Evolutionary conservation across 2,329 filamentous ascomycete species (phyloP).

Genomic region (Aspergillus transmontanensis): DNA sequence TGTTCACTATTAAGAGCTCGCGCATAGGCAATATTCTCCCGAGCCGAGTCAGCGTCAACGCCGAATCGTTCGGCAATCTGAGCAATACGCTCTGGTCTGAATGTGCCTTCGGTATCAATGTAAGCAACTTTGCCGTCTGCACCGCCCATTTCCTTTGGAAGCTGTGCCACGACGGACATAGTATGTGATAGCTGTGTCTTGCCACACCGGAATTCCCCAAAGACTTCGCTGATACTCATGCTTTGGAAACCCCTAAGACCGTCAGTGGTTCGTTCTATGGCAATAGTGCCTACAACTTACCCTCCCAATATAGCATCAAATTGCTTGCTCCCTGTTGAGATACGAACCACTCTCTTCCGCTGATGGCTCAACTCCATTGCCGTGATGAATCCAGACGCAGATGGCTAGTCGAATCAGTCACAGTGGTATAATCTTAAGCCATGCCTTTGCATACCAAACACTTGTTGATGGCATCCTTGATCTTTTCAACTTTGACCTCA

Average conservation of each 20-base stretch:
- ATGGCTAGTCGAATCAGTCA: slow-evolving; percentile 48
- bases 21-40: slow-evolving; percentile 69
- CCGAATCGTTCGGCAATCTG: slow-evolving; percentile 70
- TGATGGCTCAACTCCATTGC: slow-evolving; percentile 65
- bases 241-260: slow-evolving; percentile 64
- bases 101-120: slow-evolving; percentile 69
- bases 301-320: slow-evolving; percentile 67
- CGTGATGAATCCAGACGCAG: slow-evolving; percentile 64
- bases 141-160: slow-evolving; percentile 61
- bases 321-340: slow-evolving; percentile 71
- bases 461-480: slow-evolving; percentile 68
- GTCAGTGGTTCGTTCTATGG: neutral
- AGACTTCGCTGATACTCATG: slow-evolving; percentile 65
- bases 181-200: slow-evolving; percentile 72
- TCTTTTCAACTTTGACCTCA: slow-evolving; percentile 70
- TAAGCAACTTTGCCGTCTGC: slow-evolving; percentile 71
- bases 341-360: slow-evolving; percentile 64
- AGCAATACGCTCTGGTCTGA: slow-evolving; percentile 66
- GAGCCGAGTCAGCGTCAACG: slow-evolving; percentile 59
- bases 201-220: slow-evolving; percentile 56
- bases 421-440: neutral
- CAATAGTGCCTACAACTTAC: slow-evolving; percentile 35
- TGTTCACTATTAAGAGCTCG: slow-evolving; percentile 68
- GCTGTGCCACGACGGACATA: slow-evolving; percentile 65
- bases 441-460: slow-evolving; percentile 50